These are phyloP conservation scores for Melaleuca quinquenervia DNA, from an alignment of 345 rosid genomes.

Conservation along the genomic window DNA sequence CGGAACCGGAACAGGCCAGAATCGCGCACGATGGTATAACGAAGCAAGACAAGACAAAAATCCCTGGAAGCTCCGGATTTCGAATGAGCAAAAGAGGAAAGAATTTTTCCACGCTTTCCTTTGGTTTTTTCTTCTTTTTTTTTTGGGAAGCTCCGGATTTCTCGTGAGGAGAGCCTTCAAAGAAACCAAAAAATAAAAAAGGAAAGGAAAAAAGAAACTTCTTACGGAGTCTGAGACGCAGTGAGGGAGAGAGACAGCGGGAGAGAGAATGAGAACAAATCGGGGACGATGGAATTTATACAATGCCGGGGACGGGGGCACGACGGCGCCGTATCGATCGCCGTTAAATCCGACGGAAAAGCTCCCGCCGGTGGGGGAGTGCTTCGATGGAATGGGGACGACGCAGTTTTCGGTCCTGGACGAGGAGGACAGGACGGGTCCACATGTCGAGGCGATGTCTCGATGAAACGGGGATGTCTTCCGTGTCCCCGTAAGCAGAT, in stretches of 20 bases:
- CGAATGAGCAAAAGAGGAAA: neutral
- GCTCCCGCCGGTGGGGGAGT: neutral
- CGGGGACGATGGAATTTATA: slow-evolving; percentile 17
- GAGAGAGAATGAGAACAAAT: slow-evolving; percentile 1
- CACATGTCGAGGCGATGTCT: slow-evolving; percentile 29
- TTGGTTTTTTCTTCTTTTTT: neutral
- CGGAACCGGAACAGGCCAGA: neutral
- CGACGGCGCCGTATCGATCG: slow-evolving; percentile 28
- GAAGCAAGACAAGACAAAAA: neutral
- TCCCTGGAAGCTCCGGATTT: neutral
- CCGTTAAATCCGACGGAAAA: slow-evolving; percentile 46
- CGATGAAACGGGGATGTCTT: slow-evolving; percentile 22
- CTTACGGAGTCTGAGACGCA: neutral
- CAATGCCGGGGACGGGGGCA: neutral
- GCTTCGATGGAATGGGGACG: neutral
- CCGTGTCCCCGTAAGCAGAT: slow-evolving; percentile 25
- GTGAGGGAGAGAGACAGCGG: neutral
- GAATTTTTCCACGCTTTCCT: neutral
- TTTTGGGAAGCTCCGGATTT: slow-evolving; percentile 16
- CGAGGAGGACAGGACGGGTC: slow-evolving; percentile 47
- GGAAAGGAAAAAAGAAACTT: neutral
- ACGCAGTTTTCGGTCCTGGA: slow-evolving; percentile 16
- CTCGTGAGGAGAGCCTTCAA: neutral
- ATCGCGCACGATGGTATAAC: too few relatives aligned
- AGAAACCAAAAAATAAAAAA: neutral